phyloP scores from a whole-genome alignment of 768 basidiomycete species.

The Phaeotremella skinneri region DNA sequence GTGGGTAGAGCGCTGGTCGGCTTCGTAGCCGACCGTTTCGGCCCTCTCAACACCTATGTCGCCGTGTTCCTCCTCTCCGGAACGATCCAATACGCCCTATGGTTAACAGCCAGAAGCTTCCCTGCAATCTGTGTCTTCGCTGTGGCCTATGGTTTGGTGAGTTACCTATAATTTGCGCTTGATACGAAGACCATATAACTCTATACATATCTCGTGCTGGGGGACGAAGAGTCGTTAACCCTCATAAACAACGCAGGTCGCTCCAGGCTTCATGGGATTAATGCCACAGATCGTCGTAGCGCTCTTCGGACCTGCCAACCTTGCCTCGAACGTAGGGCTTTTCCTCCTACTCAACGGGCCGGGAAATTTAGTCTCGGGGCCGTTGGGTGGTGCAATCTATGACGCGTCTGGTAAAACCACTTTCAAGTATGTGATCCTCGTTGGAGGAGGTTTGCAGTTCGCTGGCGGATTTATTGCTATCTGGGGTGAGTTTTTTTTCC shows the following conservation, averaged over 20 bases:
- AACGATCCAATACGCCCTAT: constrained; percentile 33
- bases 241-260: too few relatives aligned
- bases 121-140: constrained; percentile 32
- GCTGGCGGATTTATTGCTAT: constrained; percentile 20
- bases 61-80: constrained; percentile 26
- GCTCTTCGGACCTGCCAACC: constrained; percentile 32
- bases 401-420: constrained; percentile 24
- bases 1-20: constrained; percentile 38
- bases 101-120: constrained; percentile 34
- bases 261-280: constrained; percentile 28
- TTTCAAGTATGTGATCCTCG: constrained; percentile 31
- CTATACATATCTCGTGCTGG: not conserved
- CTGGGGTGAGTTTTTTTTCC: constrained; percentile 27
- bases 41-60: constrained; percentile 42
- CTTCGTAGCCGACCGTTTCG: constrained; percentile 35
- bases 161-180: too few relatives aligned
- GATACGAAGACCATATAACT: too few relatives aligned
- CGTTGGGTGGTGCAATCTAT: constrained; percentile 29
- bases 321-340: constrained; percentile 36
- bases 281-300: constrained; percentile 33
- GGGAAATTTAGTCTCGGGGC: constrained; percentile 24
- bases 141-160: constrained; percentile 27
- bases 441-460: constrained; percentile 24
- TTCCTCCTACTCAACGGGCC: constrained; percentile 27
- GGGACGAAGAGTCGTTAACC: too few relatives aligned